Percentiles rank a stretch among this genome's conserved stretches.
Conservation (phyloP, 2,329 filamentous ascomycete species). For the Aspergillus sp. region DNA sequence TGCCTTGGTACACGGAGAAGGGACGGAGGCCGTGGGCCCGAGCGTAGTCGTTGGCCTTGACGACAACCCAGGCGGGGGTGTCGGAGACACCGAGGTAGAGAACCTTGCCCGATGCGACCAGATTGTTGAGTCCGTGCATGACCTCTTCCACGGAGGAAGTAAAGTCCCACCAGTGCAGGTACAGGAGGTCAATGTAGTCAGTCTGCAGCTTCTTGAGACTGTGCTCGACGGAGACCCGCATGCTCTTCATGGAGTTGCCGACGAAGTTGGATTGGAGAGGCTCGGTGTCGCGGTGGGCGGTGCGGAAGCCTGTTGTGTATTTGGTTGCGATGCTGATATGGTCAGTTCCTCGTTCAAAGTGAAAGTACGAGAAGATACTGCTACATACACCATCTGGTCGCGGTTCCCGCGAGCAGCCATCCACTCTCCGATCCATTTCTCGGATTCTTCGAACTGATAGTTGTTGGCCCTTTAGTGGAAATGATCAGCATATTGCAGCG, state of each 20-base stretch:
- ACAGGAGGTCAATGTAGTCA: slow-evolving; percentile 48
- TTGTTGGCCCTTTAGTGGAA: slow-evolving; percentile 47
- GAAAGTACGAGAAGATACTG: slow-evolving; percentile 39
- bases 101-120: slow-evolving; percentile 13
- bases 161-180: slow-evolving; percentile 20
- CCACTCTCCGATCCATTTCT: slow-evolving; percentile 69
- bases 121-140: slow-evolving; percentile 16
- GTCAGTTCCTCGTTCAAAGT: not conserved
- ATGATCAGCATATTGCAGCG: not conserved
- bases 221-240: slow-evolving; percentile 48
- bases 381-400: slow-evolving; percentile 70
- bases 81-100: slow-evolving; percentile 18
- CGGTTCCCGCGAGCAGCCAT: slow-evolving; percentile 62
- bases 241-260: slow-evolving; percentile 48
- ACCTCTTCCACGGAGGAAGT: slow-evolving; percentile 16
- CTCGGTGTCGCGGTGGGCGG: slow-evolving; percentile 40
- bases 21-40: slow-evolving; percentile 13
- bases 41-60: slow-evolving; percentile 18
- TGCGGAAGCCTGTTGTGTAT: slow-evolving; percentile 61
- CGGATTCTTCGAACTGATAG: slow-evolving; percentile 65
- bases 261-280: slow-evolving; percentile 39
- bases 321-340: slow-evolving; percentile 61
- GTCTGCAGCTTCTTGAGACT: slow-evolving; percentile 53
- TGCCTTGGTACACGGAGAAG: slow-evolving; percentile 14
- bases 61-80: slow-evolving; percentile 15